phyloP scores from a whole-genome alignment of 2,329 filamentous ascomycete species.

The Dactylella cylindrospora region DNA sequence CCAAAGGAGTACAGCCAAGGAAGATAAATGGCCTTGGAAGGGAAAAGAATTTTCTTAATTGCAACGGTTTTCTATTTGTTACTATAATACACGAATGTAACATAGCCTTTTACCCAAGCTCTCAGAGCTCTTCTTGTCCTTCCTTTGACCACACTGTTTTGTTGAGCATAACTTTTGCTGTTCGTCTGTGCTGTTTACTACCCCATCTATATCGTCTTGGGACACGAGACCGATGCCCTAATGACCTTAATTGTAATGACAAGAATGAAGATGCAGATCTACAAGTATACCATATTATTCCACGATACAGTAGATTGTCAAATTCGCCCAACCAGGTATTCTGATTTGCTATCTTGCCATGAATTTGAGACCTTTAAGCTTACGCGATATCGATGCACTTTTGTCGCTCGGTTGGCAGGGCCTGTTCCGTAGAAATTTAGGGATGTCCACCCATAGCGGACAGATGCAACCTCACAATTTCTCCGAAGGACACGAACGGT shows the following conservation, averaged over 20 bases:
- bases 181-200: not conserved
- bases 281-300: too few relatives aligned
- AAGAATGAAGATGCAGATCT: too few relatives aligned
- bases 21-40: not conserved
- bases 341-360: not conserved
- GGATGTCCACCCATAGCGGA: conserved; percentile 7
- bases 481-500: not conserved
- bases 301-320: not conserved
- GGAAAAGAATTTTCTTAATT: not conserved
- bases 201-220: too few relatives aligned
- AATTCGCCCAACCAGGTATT: not conserved
- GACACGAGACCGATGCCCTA: too few relatives aligned
- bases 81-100: too few relatives aligned
- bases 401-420: conserved; percentile 15
- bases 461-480: conserved; percentile 37
- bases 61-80: not conserved
- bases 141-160: conserved; percentile 4
- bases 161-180: conserved; percentile 1
- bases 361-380: not conserved
- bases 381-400: conserved; percentile 14
- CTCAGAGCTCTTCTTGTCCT: conserved; percentile 12
- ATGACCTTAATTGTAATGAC: conserved; percentile 25
- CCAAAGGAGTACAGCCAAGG: not conserved
- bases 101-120: conserved; percentile 1
- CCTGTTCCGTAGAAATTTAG: too few relatives aligned